Base-by-base conservation (phyloP, 2,329 filamentous ascomycete genomes). In the Diaporthe aspalathi region DNA sequence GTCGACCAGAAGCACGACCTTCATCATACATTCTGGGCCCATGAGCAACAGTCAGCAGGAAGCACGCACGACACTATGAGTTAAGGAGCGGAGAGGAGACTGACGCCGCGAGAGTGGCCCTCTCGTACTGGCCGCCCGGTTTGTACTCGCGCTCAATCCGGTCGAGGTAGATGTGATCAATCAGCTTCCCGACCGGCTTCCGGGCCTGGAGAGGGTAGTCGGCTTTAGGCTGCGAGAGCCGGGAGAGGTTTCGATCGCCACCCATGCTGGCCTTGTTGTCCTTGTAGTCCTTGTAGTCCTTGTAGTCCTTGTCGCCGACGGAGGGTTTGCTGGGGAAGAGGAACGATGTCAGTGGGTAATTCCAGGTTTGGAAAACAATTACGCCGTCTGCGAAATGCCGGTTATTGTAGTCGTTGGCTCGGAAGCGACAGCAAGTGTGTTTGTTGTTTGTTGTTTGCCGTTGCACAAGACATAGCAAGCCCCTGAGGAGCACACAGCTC, bases 61-160 rank as follows among this genome's bases (percentile, higher is more conserved):
- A 9, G 35, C 45, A 60, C 67, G 75, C 62, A 76, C 72, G 35
- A 63, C 40, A 32, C 47, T 8, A 38, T 6, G 62, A 68, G 56
- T 52, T 38, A 70, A 35, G 71, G 74, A 20, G 27, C 74, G 68
- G 74, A 70, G 74, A 67, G 68, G 74, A 68, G n/a, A 74, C 73
- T 62, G 68, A 77, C 74, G 76, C 75, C 12, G 76, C 84, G 57
- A 97, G 86, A 77, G 94, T 94, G 76, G 93, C 87, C 71, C 88
- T 87, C 73, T 91, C 87, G 83, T 94, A 97, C 82, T 97, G 93
- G 63, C 94, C 94, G 60, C 84, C 85, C 72, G 35, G 35, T 38
- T 89, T 89, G 72, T 93, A 94, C 83, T 98, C 97, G 77, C 93
- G 91, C 73, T 88, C 86, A 78, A 98, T 91, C 68, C 95, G 91